These are phyloP conservation scores for Amanita molliuscula DNA, from an alignment of 768 basidiomycete species.

Conservation along the genomic window DNA sequence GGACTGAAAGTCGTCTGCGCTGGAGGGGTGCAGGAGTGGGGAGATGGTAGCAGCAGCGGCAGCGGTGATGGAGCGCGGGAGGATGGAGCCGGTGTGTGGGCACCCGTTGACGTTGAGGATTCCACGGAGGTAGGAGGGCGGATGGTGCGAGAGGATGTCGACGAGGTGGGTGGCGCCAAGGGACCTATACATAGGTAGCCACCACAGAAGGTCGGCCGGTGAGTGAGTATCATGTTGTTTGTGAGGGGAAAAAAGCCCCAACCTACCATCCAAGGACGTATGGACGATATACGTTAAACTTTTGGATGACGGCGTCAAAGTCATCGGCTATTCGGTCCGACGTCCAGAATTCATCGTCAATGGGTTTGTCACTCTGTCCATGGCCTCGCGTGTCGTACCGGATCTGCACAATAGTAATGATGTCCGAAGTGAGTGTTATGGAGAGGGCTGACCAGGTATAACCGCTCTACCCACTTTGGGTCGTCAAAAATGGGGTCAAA, in stretches of 20 bases:
- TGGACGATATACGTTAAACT: slow-evolving; percentile 18
- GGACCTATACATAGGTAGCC: not conserved
- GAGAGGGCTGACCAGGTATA: not conserved
- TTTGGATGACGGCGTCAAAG: slow-evolving; percentile 20
- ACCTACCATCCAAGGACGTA: slow-evolving; percentile 23
- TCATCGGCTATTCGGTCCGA: slow-evolving; percentile 20
- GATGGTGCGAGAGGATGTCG: not conserved
- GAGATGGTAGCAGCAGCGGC: not conserved
- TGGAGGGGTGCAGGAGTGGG: not conserved
- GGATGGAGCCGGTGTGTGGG: not conserved
- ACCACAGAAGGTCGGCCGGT: not conserved
- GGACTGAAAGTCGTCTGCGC: not conserved
- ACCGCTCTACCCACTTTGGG: not conserved
- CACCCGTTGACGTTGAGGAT: not conserved
- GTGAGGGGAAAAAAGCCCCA: not conserved
- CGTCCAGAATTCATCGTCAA: slow-evolving; percentile 15
- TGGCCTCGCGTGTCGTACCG: slow-evolving; percentile 25
- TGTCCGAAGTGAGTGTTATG: not conserved
- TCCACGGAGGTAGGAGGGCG: not conserved
- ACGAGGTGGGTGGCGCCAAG: not conserved
- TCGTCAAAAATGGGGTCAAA: slow-evolving; percentile 3
- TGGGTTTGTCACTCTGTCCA: slow-evolving; percentile 20
- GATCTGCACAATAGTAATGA: slow-evolving; percentile 12
- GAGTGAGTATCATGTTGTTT: not conserved
- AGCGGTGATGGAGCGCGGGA: not conserved